A percentile compares a stretch with the other conserved stretches of the same genome.
Conservation (phyloP, 805 yeast species). For the Cyberlindnera mycetangii region DNA sequence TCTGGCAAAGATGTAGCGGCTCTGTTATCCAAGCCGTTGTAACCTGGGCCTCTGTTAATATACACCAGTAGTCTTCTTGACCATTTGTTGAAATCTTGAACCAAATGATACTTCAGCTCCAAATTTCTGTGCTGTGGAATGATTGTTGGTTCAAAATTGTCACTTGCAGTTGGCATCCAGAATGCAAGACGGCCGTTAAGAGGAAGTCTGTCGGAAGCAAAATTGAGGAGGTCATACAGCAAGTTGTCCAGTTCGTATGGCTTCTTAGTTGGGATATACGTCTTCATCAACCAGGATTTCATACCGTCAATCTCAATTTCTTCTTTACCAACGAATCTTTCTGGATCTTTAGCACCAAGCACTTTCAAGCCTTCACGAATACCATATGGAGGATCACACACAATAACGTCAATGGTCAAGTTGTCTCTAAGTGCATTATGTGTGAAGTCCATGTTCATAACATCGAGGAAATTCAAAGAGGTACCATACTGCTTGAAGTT, state of each 20-base stretch:
- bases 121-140: slow-evolving; percentile 79
- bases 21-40: slow-evolving; percentile 46
- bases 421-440: slow-evolving; percentile 72
- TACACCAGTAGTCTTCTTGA: slow-evolving; percentile 83
- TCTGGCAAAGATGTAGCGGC: slow-evolving; percentile 28
- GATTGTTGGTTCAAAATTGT: slow-evolving; percentile 62
- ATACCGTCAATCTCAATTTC: slow-evolving; percentile 72
- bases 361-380: slow-evolving; percentile 94
- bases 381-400: slow-evolving; percentile 98
- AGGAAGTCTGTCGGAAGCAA: slow-evolving; percentile 69
- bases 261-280: slow-evolving; percentile 89
- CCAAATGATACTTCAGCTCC: slow-evolving; percentile 68
- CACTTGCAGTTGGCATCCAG: slow-evolving; percentile 98
- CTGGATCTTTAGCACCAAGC: slow-evolving; percentile 76
- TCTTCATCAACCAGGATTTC: slow-evolving; percentile 71
- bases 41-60: slow-evolving; percentile 57
- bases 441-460: slow-evolving; percentile 90
- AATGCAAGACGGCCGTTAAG: slow-evolving; percentile 79
- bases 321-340: slow-evolving; percentile 70
- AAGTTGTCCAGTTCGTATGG: slow-evolving; percentile 78
- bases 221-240: slow-evolving; percentile 72
- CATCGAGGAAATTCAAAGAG: slow-evolving; percentile 59
- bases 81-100: slow-evolving; percentile 92
- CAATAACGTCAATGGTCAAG: slow-evolving; percentile 69
- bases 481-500: slow-evolving; percentile 79